A percentile compares a stretch with the other conserved stretches of the same genome.
Evolutionary conservation across 2,329 filamentous ascomycete species (phyloP).

Genomic region (Talaromyces sp.): DNA sequence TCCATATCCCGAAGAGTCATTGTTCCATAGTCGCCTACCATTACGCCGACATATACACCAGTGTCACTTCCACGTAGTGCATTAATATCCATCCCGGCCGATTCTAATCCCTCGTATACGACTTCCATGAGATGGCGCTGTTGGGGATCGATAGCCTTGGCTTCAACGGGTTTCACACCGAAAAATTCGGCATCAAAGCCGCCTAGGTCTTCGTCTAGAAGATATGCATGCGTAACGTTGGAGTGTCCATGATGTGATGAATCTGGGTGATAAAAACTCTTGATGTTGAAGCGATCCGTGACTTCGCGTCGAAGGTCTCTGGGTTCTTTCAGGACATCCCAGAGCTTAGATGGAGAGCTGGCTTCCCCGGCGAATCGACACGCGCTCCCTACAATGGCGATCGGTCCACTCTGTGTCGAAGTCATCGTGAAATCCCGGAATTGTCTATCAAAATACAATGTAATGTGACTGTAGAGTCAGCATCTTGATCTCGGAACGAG

Average conservation of each 20-base stretch:
- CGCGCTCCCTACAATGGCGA: slow-evolving; percentile 20
- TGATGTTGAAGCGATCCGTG: slow-evolving; percentile 12
- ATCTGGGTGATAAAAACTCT: slow-evolving; percentile 11
- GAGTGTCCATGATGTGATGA: slow-evolving; percentile 13
- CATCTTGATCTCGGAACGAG: too few species aligned
- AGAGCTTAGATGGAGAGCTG: slow-evolving; percentile 13
- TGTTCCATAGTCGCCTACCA: too few species aligned
- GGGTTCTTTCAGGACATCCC: slow-evolving; percentile 22
- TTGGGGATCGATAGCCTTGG: too few species aligned
- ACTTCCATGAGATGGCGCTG: too few species aligned
- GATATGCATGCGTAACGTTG: slow-evolving; percentile 20
- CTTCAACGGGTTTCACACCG: slow-evolving; percentile 11
- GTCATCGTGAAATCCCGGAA: background rate
- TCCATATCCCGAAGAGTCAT: slow-evolving; percentile 21
- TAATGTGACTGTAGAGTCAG: too few species aligned
- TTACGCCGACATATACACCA: too few species aligned
- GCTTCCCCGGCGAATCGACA: slow-evolving; percentile 19
- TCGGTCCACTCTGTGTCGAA: slow-evolving; percentile 3
- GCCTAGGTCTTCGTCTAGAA: slow-evolving; percentile 25
- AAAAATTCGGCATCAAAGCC: slow-evolving; percentile 34
- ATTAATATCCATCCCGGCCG: too few species aligned
- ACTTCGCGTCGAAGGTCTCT: slow-evolving; percentile 15
- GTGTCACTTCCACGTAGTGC: too few species aligned
- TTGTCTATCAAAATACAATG: too few species aligned
- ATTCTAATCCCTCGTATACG: too few species aligned